Base-by-base conservation (phyloP, 2,329 filamentous ascomycete genomes). In the Stagonosporopsis tanaceti region DNA sequence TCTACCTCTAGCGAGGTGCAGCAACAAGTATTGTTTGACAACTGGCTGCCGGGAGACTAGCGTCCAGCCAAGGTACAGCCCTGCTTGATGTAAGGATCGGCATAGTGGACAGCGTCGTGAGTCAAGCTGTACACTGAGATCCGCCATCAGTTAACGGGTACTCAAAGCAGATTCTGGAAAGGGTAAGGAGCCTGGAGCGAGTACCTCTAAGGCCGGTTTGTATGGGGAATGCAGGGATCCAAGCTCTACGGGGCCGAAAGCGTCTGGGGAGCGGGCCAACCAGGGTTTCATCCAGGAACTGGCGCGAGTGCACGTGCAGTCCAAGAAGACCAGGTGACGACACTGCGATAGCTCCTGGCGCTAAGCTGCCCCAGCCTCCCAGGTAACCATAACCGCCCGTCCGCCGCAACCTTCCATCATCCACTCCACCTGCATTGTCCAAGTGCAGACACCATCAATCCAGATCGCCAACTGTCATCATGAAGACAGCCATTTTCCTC, bases 401-500 rank as follows among this genome's bases (percentile, higher is more conserved):
- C 37, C 38, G n/a, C 17, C 48, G 35, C 34, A 37, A 14, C 38
- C 51, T 53, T 57, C 41, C 56, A 53, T 55, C 40, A 41, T 35
- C 32, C 51, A 55, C 59, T 48, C 58, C 50, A 53, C 52, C 42
- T 57, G 45, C 60, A 61, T 62, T 61, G 57, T 58, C 58, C 55
- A 41, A 56, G 52, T 50, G 46, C 41, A 44, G 45, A 47, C 53
- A 50, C 41, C 37, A 60, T 57, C 50, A 38, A 12, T 46, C 56
- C 40, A 46, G 32, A 57, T 61, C 53, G 44, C 51, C 53, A 30
- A 57, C 52, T 56, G 61, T 66, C 69, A 68, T 59, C 79, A 98
- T 97, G 94, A 97, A 96, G 89, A 88, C 88, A 79, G 83, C 89
- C 80, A 82, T 93, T 74, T 79, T 97, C 76, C 84, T 92, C 77